phyloP scores from a whole-genome alignment of 2,329 filamentous ascomycete genomes.

The Leptographium lundbergii region DNA sequence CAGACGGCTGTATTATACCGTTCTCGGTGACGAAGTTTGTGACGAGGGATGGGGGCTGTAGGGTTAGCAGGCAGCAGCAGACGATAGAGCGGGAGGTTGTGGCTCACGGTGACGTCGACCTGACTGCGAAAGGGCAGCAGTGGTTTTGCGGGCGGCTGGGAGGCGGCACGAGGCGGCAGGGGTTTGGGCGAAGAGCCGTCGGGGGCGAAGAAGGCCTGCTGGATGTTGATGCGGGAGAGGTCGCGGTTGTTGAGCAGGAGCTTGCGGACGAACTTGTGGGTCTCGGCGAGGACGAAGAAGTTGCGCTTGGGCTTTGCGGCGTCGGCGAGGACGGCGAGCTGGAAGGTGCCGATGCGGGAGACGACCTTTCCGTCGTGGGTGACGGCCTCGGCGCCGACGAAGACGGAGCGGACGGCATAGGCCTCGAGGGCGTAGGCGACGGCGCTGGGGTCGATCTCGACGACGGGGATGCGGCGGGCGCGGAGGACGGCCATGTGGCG shows the following conservation, averaged over 20 bases:
- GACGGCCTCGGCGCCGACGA: constrained; percentile 70
- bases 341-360: constrained; percentile 71
- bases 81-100: neutral
- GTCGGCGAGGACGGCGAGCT: constrained; percentile 72
- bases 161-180: constrained; percentile 10
- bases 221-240: constrained; percentile 47
- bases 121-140: constrained; percentile 33
- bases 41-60: constrained; percentile 52
- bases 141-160: constrained; percentile 10
- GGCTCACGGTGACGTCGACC: constrained; percentile 57
- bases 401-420: constrained; percentile 54
- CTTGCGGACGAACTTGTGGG: constrained; percentile 88
- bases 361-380: constrained; percentile 92
- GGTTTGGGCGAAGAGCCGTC: constrained; percentile 45
- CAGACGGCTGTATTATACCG: constrained; percentile 34
- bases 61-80: neutral
- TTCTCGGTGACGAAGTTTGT: constrained; percentile 65
- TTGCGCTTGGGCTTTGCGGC: constrained; percentile 37
- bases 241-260: constrained; percentile 75
- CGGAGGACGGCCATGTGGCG: constrained; percentile 60
- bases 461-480: constrained; percentile 65
- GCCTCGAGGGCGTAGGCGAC: constrained; percentile 62
- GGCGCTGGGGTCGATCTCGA: constrained; percentile 63
- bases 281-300: constrained; percentile 87
- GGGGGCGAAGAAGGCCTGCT: constrained; percentile 58